A percentile compares a stretch with the other conserved stretches of the same genome.
These are phyloP conservation scores for Hyphopichia khmerensis DNA, from an alignment of 1,139 yeast genomes.

Conservation along the genomic window DNA sequence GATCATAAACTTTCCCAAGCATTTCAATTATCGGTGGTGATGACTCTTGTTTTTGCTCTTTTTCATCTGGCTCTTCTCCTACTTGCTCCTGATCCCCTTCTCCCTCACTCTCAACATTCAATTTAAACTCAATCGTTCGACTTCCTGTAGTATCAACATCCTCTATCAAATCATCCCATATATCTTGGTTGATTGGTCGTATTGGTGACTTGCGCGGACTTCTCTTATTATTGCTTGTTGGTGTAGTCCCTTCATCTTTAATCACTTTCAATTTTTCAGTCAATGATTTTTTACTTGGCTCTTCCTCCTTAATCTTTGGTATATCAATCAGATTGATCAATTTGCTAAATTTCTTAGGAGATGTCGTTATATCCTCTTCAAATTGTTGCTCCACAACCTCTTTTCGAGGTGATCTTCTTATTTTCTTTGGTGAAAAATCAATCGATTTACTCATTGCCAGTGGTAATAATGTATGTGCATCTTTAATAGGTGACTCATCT, in stretches of 20 bases:
- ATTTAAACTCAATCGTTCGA: not conserved
- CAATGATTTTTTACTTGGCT: not conserved
- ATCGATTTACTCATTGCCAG: not conserved
- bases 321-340: constrained; percentile 4
- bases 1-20: too few relatives aligned
- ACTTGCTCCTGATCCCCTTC: not conserved
- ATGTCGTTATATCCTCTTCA: constrained; percentile 12
- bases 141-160: not conserved
- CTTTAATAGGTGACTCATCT: not conserved
- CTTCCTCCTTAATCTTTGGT: not conserved
- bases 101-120: constrained; percentile 8
- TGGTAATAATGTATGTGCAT: not conserved
- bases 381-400: constrained; percentile 4
- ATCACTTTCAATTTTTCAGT: not conserved
- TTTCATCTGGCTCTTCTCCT: too few relatives aligned
- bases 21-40: too few relatives aligned
- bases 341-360: constrained; percentile 18
- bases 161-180: not conserved
- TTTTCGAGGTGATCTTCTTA: constrained; percentile 2
- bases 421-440: constrained; percentile 8
- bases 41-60: too few relatives aligned
- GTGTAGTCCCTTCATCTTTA: too few relatives aligned
- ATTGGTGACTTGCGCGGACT: not conserved
- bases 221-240: too few relatives aligned
- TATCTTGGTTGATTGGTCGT: not conserved